Evolutionary conservation across 345 rosid genomes (phyloP), one percentile per base, ranked within the genome.

Genomic region (Ceriops tagal): DNA sequence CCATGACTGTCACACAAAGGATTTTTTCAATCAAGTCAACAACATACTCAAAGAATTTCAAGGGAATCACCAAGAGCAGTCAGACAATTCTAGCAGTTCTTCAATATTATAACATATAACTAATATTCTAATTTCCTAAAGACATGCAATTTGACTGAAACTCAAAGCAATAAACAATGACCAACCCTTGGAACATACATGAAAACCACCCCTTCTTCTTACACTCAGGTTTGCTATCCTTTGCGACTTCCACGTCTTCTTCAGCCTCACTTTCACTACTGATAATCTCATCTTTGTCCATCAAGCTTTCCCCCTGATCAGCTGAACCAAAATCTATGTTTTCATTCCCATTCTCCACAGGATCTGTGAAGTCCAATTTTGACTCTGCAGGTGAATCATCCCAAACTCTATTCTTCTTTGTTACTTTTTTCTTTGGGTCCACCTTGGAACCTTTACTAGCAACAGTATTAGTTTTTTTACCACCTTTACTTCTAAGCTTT

Each of bases 181-280:
- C 51, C 60, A 79, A 93, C 98, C 96, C 92, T 83, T 92, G 98
- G 85, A 95, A 90, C 86, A 95, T 88, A 1, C 96, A 86, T 71
- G 98, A 88, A 80, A 95, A 92, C 99, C 98, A 95, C 2, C 99
- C 97, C 67, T 83, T 95, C 77, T 85, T 89, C 90, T 88, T 88
- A 58, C 87, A 77, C 71, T 88, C 91, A 62, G 84, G 84, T 80
- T 86, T 84, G 86, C 75, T 84, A 61, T 80, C 91, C 51, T 85
- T 85, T 49, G 70, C 86, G 64, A 70, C 82, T 27, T 67, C 73
- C 47, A 83, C 87, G 43, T 55, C 96, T 65, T 82, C 93, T 80
- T 92, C 98, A 74, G 72, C 73, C 74, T 92, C 97, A 71, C 89
- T 86, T 51, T 90, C 99, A 80, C 96, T 89, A 64, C 96, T 89